Base-by-base conservation (phyloP, 345 rosid genomes). In the Hypericum perforatum region DNA sequence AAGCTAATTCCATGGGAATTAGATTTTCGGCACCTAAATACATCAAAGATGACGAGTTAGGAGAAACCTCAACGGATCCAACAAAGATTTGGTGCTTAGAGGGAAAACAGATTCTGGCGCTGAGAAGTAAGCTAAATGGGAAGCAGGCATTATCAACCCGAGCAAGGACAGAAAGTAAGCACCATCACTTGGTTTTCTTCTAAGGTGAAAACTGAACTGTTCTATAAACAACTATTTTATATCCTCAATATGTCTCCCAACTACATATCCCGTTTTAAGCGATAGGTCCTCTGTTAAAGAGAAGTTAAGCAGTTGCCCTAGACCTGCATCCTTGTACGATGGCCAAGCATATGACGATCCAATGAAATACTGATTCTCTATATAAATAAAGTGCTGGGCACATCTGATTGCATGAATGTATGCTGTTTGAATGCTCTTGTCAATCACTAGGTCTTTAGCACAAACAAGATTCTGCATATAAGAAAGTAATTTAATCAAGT, bases 281-380 rank as follows among this genome's bases (percentile, higher is more conserved):
- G 7, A 7, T 7, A 13, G 12, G 39, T 52, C 47, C 38, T 15
- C 9, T 41, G 46, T 45, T 41, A 63, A 40, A 39, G 11, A 56
- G 7, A 50, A 29, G 9, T 44, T 44, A 0, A 13, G 61, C 62
- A 16, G 61, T 43, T 41, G 58, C 7, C 37, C 13, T 22, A 50
- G 58, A 89, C 97, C 95, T 86, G 92, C 85, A 48, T 74, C 78
- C 65, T 76, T 89, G 74, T 80, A 83, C 42, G 66, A 49, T 16
- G 90, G 82, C 97, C 97, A 89, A 2, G 82, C 85, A 66, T 71
- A 86, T 11, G 95, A 85, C 32, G 95, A 86, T 60, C 97, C 97
- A 8, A 89, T 58, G 68, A 89, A 89, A 69, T 89, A 85, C 44
- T 89, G 97, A 61, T 89, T 89, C 76, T 88, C 96, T 22, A 88